Evolutionary conservation across 164 flowering plant genomes (phyloP), one percentile per base, ranked within the genome.

Genomic region (Piper longum): DNA sequence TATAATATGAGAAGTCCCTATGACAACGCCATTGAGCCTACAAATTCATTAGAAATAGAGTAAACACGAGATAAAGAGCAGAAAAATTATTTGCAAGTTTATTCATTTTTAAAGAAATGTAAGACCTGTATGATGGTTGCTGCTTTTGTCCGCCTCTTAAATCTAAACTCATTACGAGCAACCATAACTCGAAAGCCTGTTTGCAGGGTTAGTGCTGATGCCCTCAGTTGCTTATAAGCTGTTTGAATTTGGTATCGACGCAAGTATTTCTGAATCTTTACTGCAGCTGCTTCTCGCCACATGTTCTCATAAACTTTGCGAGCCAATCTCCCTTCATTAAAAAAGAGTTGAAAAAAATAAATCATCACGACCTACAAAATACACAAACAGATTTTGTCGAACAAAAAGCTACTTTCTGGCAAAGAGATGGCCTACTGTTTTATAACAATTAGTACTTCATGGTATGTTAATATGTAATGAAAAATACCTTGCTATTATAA

Each of bases 1-100:
- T 80, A 67, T 80, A 82, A 74, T 81, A 71, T 60, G 85, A 73
- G 17, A 56, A 66, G 60, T 71, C 82, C 66, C 75, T 75, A 68
- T 88, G 76, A 66, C 87, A 56, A 16, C 85, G 89, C 95, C 89
- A 87, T 62, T 73, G 71, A 17, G 91, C 76, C 98, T 93, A 83
- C 68, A 64, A 61, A 64, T 67, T 62, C 62, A 67, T 66, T 69
- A 56, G 13, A 57, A 18, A 57, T 6, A 57, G 7, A 57, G 12
- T 41, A 36, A 57, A 13, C 26, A 6, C 4, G 5, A 26, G 60
- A 8, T 57, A 57, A 11, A 26, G 2, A n/a, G 60, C 9, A 1
- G 36, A 57, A 57, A 18, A 4, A 57, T 26, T 6, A 36, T 57
- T 57, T 18, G 13, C 16, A 26, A 0, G 41, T 8, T 48, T 6